Percentiles rank a stretch among this genome's conserved stretches.
These are phyloP conservation scores for Phytophthora fragariaefolia DNA, from an alignment of 352 stramenopile species.

Conservation along the genomic window DNA sequence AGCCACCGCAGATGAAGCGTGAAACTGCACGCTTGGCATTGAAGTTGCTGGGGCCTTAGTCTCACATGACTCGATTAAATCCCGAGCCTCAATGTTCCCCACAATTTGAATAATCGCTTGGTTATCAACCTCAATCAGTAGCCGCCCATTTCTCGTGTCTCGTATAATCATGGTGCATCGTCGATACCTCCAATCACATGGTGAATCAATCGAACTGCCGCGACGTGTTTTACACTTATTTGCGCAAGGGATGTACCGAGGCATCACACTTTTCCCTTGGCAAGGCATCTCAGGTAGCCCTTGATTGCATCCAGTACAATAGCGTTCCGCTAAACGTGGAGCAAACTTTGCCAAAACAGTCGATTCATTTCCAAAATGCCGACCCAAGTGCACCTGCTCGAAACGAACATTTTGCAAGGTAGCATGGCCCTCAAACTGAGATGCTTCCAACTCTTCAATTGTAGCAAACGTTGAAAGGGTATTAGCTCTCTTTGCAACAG, in stretches of 20 bases:
- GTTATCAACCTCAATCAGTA: conserved; percentile 45
- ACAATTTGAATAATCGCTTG: conserved; percentile 45
- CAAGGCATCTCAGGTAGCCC: conserved; percentile 38
- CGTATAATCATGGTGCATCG: conserved; percentile 48
- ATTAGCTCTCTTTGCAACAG: background rate
- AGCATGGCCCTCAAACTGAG: conserved; percentile 23
- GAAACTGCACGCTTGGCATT: conserved; percentile 20
- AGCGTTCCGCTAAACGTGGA: conserved; percentile 48
- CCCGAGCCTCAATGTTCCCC: conserved; percentile 56
- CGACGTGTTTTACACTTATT: conserved; percentile 42
- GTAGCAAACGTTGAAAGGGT: conserved; percentile 27
- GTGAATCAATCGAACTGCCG: conserved; percentile 22
- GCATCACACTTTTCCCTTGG: conserved; percentile 13
- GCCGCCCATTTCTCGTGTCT: conserved; percentile 37
- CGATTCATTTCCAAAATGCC: conserved; percentile 35
- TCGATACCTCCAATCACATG: conserved; percentile 55
- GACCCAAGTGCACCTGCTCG: conserved; percentile 49
- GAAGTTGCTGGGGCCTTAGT: background rate
- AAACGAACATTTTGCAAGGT: conserved; percentile 52
- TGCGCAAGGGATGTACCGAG: conserved; percentile 42
- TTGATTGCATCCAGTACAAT: conserved; percentile 52
- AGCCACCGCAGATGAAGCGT: conserved; percentile 34
- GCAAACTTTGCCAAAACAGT: conserved; percentile 39
- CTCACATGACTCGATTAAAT: conserved; percentile 31
- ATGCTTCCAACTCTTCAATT: conserved; percentile 44